phyloP scores from a whole-genome alignment of 2,329 filamentous ascomycete species.

The Fusarium chaquense region DNA sequence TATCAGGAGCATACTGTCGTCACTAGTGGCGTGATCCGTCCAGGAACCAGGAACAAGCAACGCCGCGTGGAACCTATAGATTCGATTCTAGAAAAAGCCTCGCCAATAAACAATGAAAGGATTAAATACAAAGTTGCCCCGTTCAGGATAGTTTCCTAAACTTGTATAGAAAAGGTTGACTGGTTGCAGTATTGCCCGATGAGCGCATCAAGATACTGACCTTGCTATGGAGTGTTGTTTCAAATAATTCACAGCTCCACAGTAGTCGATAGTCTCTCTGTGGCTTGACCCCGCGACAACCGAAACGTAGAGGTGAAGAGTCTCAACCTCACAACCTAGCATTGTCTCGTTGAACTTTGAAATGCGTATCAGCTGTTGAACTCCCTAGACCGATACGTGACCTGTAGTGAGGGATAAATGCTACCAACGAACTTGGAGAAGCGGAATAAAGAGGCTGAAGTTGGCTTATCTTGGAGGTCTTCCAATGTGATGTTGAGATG shows the following conservation, averaged over 20 bases:
- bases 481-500: neutral
- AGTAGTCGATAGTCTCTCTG: neutral
- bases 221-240: constrained; percentile 21
- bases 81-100: constrained; percentile 24
- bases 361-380: neutral
- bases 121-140: neutral
- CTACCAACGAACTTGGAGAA: neutral
- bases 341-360: constrained; percentile 13
- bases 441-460: neutral
- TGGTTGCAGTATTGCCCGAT: neutral
- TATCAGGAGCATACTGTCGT: constrained; percentile 8
- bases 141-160: neutral
- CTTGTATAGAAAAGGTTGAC: neutral
- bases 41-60: constrained; percentile 44
- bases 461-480: constrained; percentile 1
- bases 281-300: constrained; percentile 29
- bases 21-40: constrained; percentile 34
- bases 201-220: neutral
- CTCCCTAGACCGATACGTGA: constrained; percentile 1
- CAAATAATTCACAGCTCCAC: constrained; percentile 11
- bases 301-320: constrained; percentile 4
- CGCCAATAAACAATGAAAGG: neutral
- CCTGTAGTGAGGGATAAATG: neutral
- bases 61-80: constrained; percentile 11
- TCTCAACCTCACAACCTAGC: constrained; percentile 18